Base-by-base conservation (phyloP, 441 rosid species). In the Breynia disticha region DNA sequence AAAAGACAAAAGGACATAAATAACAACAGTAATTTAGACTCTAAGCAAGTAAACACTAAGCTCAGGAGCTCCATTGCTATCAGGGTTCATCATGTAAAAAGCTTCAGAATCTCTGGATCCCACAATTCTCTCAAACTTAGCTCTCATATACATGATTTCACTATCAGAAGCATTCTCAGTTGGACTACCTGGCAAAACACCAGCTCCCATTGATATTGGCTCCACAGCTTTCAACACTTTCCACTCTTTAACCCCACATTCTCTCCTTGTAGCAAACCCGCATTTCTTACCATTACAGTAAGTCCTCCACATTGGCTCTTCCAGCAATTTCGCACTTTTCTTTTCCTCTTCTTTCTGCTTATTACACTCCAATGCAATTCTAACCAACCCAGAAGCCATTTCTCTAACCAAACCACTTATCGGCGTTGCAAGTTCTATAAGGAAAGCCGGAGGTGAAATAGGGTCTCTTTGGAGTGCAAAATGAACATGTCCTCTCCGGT, bases 11-110 rank as follows among this genome's bases (percentile, higher is more conserved):
- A 19, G 52, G 18, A 52, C 56, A 8, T 41, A 20, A 59, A 13
- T 21, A 19, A 46, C 7, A 4, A 2, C 1, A 18, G 46, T 4
- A 19, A 18, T 16, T 79, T 35, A 87, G 69, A 80, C 77, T 79
- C 99, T 84, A 60, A 93, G 95, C 49, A 93, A 67, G 56, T 93
- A 93, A 72, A 93, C 72, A 66, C 97, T 93, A 13, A 93, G 97
- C 74, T 93, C 97, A 62, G 97, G 95, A 71, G 97, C 72, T 62
- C 99, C 99, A 67, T 86, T 84, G 63, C 93, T 78, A 46, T 93
- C 99, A 52, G 97, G 97, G 74, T 93, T 93, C 96, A 86, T 93
- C 99, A 93, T 93, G 51, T 93, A 93, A 69, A 89, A 93, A 50
- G 99, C 99, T 50, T 93, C 97, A 0, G 97, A 93, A 65, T 93